These are phyloP conservation scores for Lichtheimia ramosa DNA, from an alignment of 371 early-diverging fungal genomes.

Conservation along the genomic window DNA sequence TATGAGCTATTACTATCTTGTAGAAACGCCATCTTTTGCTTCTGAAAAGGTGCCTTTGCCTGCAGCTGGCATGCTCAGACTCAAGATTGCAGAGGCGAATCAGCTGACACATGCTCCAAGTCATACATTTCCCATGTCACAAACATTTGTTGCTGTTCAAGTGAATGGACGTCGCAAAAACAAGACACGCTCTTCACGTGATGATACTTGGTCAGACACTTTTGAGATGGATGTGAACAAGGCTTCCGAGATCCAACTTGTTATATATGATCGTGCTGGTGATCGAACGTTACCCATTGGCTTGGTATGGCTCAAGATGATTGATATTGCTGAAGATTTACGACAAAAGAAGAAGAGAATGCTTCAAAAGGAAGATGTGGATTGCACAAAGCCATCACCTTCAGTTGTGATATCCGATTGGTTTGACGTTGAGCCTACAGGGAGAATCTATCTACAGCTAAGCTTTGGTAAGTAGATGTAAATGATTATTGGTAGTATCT, in stretches of 20 bases:
- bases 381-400: conserved; percentile 14
- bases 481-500: background rate
- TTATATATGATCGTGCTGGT: conserved; percentile 72
- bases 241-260: conserved; percentile 86
- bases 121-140: conserved; percentile 54
- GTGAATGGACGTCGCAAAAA: conserved; percentile 37
- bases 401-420: conserved; percentile 57
- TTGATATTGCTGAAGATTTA: conserved; percentile 74
- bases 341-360: conserved; percentile 59
- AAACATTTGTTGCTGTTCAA: conserved; percentile 68
- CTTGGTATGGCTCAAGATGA: conserved; percentile 77
- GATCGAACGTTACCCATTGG: conserved; percentile 68
- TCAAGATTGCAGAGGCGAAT: conserved; percentile 64
- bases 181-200: conserved; percentile 59
- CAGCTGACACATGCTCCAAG: conserved; percentile 70
- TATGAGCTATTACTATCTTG: too few species aligned
- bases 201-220: conserved; percentile 74
- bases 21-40: background rate
- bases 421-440: conserved; percentile 92
- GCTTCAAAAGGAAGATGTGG: conserved; percentile 25
- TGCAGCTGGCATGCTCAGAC: conserved; percentile 67
- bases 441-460: conserved; percentile 78
- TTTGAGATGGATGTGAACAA: conserved; percentile 83
- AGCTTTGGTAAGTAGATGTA: conserved; percentile 61
- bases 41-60: conserved; percentile 33